A percentile compares a stretch with the other conserved stretches of the same genome.
Evolutionary conservation across 2,329 filamentous ascomycete species (phyloP).

Genomic region (Akanthomyces lecanii): DNA sequence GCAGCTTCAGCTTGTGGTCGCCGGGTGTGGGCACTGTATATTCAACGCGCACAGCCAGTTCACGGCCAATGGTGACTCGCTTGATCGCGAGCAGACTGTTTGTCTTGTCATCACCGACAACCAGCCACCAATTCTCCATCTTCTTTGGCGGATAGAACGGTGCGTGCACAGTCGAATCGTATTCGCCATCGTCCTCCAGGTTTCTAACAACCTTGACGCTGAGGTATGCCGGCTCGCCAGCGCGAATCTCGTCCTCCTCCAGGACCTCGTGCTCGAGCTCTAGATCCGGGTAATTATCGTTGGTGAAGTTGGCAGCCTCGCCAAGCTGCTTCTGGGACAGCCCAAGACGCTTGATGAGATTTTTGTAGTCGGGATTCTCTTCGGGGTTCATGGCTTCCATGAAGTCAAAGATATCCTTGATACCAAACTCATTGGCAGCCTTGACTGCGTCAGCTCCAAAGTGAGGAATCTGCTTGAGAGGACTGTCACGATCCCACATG

Average conservation of each 20-base stretch:
- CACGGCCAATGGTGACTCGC: conserved; percentile 78
- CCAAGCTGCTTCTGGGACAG: conserved; percentile 77
- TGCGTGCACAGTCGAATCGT: conserved; percentile 82
- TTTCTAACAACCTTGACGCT: conserved; percentile 83
- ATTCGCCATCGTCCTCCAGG: conserved; percentile 61
- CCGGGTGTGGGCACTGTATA: conserved; percentile 83
- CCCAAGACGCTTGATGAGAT: conserved; percentile 71
- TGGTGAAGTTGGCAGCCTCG: conserved; percentile 91
- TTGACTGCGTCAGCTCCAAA: conserved; percentile 81
- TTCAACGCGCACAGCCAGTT: conserved; percentile 76
- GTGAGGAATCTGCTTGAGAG: conserved; percentile 95
- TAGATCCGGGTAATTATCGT: conserved; percentile 92
- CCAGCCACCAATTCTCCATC: conserved; percentile 98
- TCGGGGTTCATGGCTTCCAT: conserved; percentile 98
- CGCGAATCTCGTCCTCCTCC: conserved; percentile 73
- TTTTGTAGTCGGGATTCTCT: conserved; percentile 77
- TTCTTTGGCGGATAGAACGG: conserved; percentile 92
- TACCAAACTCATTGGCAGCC: conserved; percentile 71
- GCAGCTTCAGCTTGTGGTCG: conserved; percentile 82
- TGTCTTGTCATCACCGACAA: conserved; percentile 87
- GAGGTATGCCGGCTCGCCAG: conserved; percentile 77
- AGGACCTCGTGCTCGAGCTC: conserved; percentile 85
- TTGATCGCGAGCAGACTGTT: conserved; percentile 91
- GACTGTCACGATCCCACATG: conserved; percentile 98
- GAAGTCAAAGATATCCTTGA: conserved; percentile 95